Evolutionary conservation across 2,329 filamentous ascomycete species (phyloP), one percentile per base, ranked within the genome.

Genomic region (Penicillium olsonii): DNA sequence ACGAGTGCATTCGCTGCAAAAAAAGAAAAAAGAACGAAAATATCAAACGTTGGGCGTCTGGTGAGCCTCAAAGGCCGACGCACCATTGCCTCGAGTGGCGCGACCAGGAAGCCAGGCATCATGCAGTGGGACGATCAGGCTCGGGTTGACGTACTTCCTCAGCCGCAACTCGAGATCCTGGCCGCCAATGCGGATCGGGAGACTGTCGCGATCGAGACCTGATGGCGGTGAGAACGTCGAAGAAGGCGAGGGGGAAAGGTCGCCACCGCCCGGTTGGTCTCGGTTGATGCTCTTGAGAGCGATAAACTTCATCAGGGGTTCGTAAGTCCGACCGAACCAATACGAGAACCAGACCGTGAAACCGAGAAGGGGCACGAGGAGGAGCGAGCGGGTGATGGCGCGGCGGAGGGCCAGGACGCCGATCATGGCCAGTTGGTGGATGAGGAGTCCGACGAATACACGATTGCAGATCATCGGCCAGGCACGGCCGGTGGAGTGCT

Each of bases 401-500:
- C 81, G 76, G 47, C 85, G 81, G 22, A 94, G 74, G 2, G 89
- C 89, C 48, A 99, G 81, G 54, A 92, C 86, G 3, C 92, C 92
- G 18, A 90, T 87, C 80, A 96, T 94, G 39, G 94, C 90, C 18
- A 95, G 73, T 69, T 99, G 91, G 65, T 96, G 96, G 35, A 97
- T 83, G 2, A 95, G 74, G 9, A 96, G 74, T 1, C 94, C 94
- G 19, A 96, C 76, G 48, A 97, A 83, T 51, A 96, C 82, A 29
- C 94, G 88, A 65, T 94, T 90, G 72, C 91, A 96, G 55, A 99
- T 96, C 81, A 99, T 95, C 41, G 88, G 87, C 94, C 94, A 99
- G 4, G 92, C 91, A 53, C 87, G 85, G 17, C 95, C 95, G 0
- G 92, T 97, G 10, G 69, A 67, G 55, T 71, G 62, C 45, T 71